Conservation (phyloP, 1,284 basidiomycete species). For the Anthracocystis setariae region DNA sequence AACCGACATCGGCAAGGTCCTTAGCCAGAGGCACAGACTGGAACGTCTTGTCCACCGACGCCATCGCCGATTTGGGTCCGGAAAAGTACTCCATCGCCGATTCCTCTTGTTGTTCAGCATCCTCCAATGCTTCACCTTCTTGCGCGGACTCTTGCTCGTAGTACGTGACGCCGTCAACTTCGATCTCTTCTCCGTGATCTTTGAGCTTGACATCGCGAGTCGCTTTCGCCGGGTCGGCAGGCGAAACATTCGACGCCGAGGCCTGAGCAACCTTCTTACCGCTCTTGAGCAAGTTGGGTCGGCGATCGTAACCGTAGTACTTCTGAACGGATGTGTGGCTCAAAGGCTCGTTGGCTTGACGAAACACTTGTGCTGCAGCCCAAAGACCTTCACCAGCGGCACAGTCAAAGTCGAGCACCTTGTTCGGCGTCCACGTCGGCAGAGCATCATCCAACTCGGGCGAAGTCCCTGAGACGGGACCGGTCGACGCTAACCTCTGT, state of each 20-base stretch:
- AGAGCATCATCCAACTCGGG: conserved; percentile 5
- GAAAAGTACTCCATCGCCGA: conserved; percentile 24
- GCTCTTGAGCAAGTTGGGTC: conserved; percentile 41
- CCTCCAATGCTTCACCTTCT: conserved; percentile 5
- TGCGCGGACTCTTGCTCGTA: conserved; percentile 29
- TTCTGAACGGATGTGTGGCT: conserved; percentile 13
- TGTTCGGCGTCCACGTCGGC: conserved; percentile 46
- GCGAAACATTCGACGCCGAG: conserved; percentile 25
- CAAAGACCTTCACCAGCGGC: conserved; percentile 60
- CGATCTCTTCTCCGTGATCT: conserved; percentile 35
- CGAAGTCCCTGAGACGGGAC: neutral
- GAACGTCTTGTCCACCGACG: conserved; percentile 26
- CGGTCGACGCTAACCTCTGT: conserved; percentile 19
- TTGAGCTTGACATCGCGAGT: conserved; percentile 22
- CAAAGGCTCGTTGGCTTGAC: conserved; percentile 9
- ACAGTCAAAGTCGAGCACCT: conserved; percentile 54
- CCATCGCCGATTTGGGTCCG: conserved; percentile 34
- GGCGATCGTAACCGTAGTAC: conserved; percentile 47
- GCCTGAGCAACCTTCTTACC: conserved; percentile 42
- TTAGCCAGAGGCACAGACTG: conserved; percentile 32
- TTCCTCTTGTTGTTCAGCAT: conserved; percentile 4
- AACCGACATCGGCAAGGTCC: conserved; percentile 12
- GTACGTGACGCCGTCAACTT: conserved; percentile 29
- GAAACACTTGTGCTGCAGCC: conserved; percentile 57
- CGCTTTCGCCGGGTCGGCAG: conserved; percentile 9